Evolutionary conservation across 139 green algal genomes (phyloP), one percentile per base, ranked within the genome.

Genomic region (Volvox africanus): DNA sequence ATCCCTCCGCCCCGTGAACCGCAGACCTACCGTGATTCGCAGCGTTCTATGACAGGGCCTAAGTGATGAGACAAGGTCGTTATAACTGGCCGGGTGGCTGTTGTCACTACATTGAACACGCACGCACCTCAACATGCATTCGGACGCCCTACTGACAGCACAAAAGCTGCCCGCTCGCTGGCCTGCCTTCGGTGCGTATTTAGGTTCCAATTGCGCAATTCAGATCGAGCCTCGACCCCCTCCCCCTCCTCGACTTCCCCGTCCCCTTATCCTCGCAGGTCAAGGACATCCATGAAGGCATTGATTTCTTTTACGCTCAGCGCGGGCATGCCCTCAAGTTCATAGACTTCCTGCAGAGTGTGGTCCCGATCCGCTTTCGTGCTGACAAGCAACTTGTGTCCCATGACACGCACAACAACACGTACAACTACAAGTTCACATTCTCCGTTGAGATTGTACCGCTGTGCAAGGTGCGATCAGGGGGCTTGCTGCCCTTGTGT

Each of bases 401-500:
- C 19, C 98, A 99, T 92, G 97, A 99, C 94, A 96, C 93, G 22
- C 96, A 99, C 93, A 97, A 95, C 62, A 96, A 95, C 90, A 97
- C 93, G 17, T 99, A 99, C 96, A 99, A 99, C 95, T 99, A 99
- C 97, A 99, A 99, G 95, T 99, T 98, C 97, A 99, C 98, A 11
- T 99, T 99, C 93, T 96, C 92, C 12, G 95, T 98, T 9, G 98
- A 99, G 94, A 98, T 99, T 36, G 97, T 96, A 37, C 98, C 97
- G 28, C 92, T 99, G 26, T 99, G 97, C 95, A 99, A 97, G 95
- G 89, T 93, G 79, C 26, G 44, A 55, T 9, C 9, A 55, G 44
- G 44, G 44, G 44, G 44, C 44, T 55, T 5, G 9, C 44, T 55
- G 44, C 44, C 5, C 44, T 9, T 55, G n/a, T n/a, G n/a, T 55